A percentile compares a stretch with the other conserved stretches of the same genome.
Conservation (phyloP, 108 stramenopile genomes). For the Nannochloropsis salina region DNA sequence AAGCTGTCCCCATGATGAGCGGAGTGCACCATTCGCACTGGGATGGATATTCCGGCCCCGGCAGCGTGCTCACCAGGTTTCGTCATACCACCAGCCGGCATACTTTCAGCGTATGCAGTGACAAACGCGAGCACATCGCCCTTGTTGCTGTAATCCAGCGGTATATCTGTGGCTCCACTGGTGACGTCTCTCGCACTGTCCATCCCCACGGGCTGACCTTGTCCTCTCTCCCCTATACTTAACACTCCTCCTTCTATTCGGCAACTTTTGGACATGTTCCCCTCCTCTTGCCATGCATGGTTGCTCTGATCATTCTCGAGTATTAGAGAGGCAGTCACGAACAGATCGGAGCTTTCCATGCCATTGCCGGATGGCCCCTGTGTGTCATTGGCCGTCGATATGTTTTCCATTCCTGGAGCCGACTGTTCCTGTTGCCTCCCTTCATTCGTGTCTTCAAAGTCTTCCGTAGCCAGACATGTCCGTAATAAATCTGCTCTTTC, state of each 20-base stretch:
- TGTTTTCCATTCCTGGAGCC: not conserved
- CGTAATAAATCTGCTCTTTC: not conserved
- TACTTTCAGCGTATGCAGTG: not conserved
- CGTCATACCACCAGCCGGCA: not conserved
- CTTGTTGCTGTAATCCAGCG: not conserved
- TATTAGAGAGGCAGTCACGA: too few relatives aligned
- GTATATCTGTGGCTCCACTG: not conserved
- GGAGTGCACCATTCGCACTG: not conserved
- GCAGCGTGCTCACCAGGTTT: not conserved
- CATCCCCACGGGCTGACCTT: not conserved
- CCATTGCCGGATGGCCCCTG: not conserved
- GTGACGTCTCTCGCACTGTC: too few relatives aligned
- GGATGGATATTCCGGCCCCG: not conserved
- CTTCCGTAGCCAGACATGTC: not conserved
- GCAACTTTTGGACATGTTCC: not conserved
- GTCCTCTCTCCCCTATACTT: not conserved
- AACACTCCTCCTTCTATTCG: not conserved
- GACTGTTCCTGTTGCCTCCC: not conserved
- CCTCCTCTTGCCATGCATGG: not conserved
- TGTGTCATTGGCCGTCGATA: not conserved
- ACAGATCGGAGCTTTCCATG: not conserved
- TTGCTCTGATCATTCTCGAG: not conserved
- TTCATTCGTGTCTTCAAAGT: not conserved
- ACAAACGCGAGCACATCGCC: not conserved
- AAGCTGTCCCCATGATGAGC: too few relatives aligned